These are phyloP conservation scores for Leccinellum luteum DNA, from an alignment of 768 basidiomycete genomes.

Conservation along the genomic window DNA sequence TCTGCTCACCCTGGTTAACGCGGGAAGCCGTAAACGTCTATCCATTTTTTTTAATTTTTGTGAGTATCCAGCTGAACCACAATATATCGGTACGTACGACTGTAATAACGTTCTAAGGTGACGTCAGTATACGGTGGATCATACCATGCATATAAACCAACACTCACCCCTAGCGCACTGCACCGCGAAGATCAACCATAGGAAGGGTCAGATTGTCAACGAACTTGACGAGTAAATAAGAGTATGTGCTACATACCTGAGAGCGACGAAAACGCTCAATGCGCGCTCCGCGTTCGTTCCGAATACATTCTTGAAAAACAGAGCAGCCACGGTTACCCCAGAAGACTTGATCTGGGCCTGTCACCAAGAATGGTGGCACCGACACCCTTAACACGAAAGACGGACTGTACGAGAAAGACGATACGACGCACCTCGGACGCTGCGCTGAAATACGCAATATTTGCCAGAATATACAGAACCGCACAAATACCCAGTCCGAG, in stretches of 20 bases:
- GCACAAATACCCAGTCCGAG: slow-evolving; percentile 56
- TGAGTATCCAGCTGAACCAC: neutral
- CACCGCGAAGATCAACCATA: neutral
- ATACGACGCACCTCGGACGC: slow-evolving; percentile 17
- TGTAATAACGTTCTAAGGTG: slow-evolving; percentile 31
- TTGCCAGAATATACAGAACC: slow-evolving; percentile 51
- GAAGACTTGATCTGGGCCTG: slow-evolving; percentile 45
- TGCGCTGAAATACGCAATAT: slow-evolving; percentile 54
- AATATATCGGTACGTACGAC: slow-evolving; percentile 17
- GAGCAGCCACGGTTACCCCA: slow-evolving; percentile 55
- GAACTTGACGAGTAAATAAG: neutral
- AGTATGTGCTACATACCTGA: slow-evolving; percentile 38
- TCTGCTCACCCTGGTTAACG: slow-evolving; percentile 47
- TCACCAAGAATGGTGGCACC: neutral
- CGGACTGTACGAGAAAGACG: neutral
- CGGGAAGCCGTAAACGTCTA: slow-evolving; percentile 51
- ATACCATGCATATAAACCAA: neutral
- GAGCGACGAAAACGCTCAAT: slow-evolving; percentile 54
- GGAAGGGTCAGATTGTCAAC: neutral
- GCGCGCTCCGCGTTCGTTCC: slow-evolving; percentile 51
- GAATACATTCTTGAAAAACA: slow-evolving; percentile 62
- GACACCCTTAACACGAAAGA: neutral
- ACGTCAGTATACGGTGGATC: slow-evolving; percentile 2
- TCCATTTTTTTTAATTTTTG: neutral
- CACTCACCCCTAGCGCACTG: slow-evolving; percentile 37